Evolutionary conservation across 2,329 filamentous ascomycete species (phyloP).

Genomic region (Diaporthe velutina): DNA sequence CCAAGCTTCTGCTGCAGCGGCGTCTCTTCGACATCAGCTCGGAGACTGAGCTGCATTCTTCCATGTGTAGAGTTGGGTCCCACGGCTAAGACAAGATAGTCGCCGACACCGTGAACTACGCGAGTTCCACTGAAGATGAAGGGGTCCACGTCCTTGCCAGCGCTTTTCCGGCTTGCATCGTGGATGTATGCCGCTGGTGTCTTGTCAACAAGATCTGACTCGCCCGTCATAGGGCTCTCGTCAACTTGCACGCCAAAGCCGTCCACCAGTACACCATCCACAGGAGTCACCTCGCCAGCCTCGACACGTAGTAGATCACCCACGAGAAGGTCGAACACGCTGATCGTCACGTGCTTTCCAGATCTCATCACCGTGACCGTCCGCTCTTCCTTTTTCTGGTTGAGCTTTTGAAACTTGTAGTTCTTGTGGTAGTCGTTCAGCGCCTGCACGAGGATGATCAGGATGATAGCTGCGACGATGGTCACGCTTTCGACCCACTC

Average conservation of each 20-base stretch:
- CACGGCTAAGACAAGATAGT: constrained; percentile 80
- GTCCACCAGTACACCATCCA: constrained; percentile 78
- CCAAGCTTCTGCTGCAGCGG: constrained; percentile 85
- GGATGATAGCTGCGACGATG: constrained; percentile 80
- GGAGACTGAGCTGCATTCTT: constrained; percentile 82
- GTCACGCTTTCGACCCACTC: constrained; percentile 89
- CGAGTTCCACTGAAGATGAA: constrained; percentile 87
- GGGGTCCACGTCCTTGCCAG: constrained; percentile 71
- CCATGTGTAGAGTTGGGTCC: constrained; percentile 82
- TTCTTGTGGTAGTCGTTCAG: constrained; percentile 86
- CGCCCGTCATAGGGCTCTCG: constrained; percentile 82
- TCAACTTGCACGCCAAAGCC: constrained; percentile 77
- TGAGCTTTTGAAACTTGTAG: constrained; percentile 83
- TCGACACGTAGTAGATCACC: constrained; percentile 81
- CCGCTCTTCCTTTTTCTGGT: constrained; percentile 83
- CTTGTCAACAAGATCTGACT: constrained; percentile 81
- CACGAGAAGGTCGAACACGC: constrained; percentile 78
- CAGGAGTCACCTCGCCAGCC: constrained; percentile 79
- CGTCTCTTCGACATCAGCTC: constrained; percentile 82
- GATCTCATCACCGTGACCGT: constrained; percentile 82
- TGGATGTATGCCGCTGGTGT: constrained; percentile 71
- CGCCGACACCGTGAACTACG: constrained; percentile 81
- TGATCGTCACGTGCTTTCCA: constrained; percentile 77
- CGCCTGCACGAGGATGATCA: constrained; percentile 49
- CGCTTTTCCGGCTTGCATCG: constrained; percentile 57